Base-by-base conservation (phyloP, 2,329 filamentous ascomycete species). In the Colletotrichum sp. region DNA sequence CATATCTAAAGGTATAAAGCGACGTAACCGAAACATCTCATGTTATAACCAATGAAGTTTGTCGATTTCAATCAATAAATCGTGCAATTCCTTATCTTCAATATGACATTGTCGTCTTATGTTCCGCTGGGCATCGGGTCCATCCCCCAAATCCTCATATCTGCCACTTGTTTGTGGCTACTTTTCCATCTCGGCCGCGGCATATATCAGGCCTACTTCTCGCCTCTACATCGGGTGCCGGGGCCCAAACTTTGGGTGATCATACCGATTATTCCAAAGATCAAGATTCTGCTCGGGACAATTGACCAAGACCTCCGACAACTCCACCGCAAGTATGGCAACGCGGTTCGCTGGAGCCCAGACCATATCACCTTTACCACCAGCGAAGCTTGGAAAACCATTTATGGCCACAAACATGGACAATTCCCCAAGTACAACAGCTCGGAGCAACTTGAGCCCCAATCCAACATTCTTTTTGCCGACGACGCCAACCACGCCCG, bases 301-400 rank as follows among this genome's bases (percentile, higher is more conserved):
- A 44, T 72, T 13, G 69, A 67, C 32, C 69, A 72, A 22, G 62
- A 82, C 68, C 69, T 83, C 44, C 79, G 79, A 22, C 75, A 75
- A 5, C 79, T 87, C 25, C 86, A 87, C 78, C 77, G 81, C 7
- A 77, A 80, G 39, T 87, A 87, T 75, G 88, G 88, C 13, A 81
- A 83, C 4, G 83, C 89, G 2, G 87, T 90, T 11, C 85, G 88
- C 15, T 80, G 88, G 49, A 83, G 83, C 5, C 87, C 88, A 2
- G 82, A 87, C 69, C 86, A 89, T 77, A 82, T 90, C 4, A 85
- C 86, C 2, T 89, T 87, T 78, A 84, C 81, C 44, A 79, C 82
- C 16, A 79, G 80, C 5, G 67, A 82, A 3, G 79, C 78, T 2
- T 87, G 85, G 83, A 83, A 85, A 78, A 85, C 88, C 44, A 86